Evolutionary conservation across 73 alveolate genomes (phyloP).

Genomic region (Paramecium pentaurelia): DNA sequence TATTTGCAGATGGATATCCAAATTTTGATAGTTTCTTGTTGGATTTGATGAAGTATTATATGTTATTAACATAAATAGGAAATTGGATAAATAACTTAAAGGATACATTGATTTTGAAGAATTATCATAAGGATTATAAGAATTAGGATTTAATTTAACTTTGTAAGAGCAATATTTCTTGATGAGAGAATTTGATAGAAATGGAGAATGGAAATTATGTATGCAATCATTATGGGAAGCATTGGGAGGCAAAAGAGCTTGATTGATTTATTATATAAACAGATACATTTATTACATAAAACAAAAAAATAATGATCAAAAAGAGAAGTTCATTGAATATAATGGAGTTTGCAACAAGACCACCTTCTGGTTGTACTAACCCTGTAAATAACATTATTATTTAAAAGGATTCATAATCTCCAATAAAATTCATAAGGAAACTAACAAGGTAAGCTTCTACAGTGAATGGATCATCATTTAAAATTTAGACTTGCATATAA

Average conservation of each 20-base stretch:
- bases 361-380: background rate
- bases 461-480: background rate
- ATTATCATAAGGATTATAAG: background rate
- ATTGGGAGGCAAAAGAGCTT: slow-evolving; percentile 23
- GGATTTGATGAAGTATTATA: background rate
- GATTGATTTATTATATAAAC: background rate
- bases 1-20: background rate
- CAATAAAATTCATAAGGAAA: background rate
- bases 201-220: slow-evolving; percentile 44
- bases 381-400: background rate
- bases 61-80: background rate
- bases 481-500: background rate
- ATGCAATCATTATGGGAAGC: slow-evolving; percentile 42
- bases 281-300: background rate
- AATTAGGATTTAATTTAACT: slow-evolving; percentile 37
- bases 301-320: background rate
- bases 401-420: background rate
- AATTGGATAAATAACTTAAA: slow-evolving; percentile 2
- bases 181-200: slow-evolving; percentile 40
- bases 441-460: background rate
- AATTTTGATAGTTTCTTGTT: background rate
- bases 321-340: background rate
- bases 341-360: background rate
- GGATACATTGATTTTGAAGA: slow-evolving; percentile 22
- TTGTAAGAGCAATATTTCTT: slow-evolving; percentile 11